Evolutionary conservation across 306 rosid species (phyloP), one percentile per base, ranked within the genome.

Genomic region (Gleditsia sinensis): DNA sequence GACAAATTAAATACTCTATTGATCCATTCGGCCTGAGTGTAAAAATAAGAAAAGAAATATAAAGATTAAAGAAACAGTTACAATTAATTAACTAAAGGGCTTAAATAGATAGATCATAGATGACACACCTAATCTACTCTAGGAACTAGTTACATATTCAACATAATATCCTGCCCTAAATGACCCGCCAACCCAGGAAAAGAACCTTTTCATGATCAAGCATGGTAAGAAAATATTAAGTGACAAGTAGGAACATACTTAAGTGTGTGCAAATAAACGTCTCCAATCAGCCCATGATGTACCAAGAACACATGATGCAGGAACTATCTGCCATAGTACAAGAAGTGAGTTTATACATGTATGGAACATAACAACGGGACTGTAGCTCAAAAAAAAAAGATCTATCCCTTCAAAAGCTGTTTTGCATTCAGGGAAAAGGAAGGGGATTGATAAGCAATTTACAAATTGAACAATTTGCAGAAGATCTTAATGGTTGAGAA

Each of bases 201-300:
- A 72, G 11, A 42, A 48, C 33, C 8, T 33, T 1, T 7, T 9
- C 33, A 79, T 36, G 62, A 63, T 25, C 30, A 80, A 62, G 75
- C 24, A 45, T 27, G 71, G 48, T 12, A 67, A 33, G 43, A 51
- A 68, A 65, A 16, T 33, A 55, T 12, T 7, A 43, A 72, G 1
- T 10, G 68, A 55, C 33, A 39, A 43, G 17, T 40, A 76, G 58
- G 63, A 75, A 77, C 82, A 68, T 83, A 88, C 97, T 86, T 88
- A n/a, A 10, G 96, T 75, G 33, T 83, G 81, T 19, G 88, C 95
- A 87, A 91, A 88, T 71, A 94, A 67, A 25, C 95, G 88, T 65
- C 78, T 87, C 98, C 97, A 94, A 74, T 91, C 87, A 24, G 77
- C 83, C 95, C 96, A 90, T 0, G 93, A 94, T 25, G 88, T 82